Conservation (phyloP, 805 yeast species). For the Sugiyamaella smithiae region DNA sequence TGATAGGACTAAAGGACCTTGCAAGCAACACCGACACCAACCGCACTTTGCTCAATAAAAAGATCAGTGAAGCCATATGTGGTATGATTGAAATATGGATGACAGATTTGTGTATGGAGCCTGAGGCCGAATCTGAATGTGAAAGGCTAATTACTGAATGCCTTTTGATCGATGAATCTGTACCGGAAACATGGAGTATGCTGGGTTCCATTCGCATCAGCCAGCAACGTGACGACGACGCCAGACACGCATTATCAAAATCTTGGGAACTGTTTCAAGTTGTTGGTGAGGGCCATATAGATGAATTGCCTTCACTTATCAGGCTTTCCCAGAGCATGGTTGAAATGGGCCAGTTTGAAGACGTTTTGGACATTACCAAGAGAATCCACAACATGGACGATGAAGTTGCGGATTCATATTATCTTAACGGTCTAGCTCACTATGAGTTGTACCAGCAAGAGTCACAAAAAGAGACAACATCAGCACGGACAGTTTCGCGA, state of each 20-base stretch:
- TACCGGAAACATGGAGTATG: constrained; percentile 79
- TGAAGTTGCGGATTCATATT: constrained; percentile 74
- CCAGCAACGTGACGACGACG: constrained; percentile 74
- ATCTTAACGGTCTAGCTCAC: constrained; percentile 77
- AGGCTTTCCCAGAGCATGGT: constrained; percentile 71
- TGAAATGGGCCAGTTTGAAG: constrained; percentile 71
- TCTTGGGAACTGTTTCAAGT: constrained; percentile 66
- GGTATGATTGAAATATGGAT: constrained; percentile 88
- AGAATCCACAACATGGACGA: constrained; percentile 78
- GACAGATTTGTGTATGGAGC: constrained; percentile 96
- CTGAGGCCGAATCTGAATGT: constrained; percentile 79
- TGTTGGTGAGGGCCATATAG: constrained; percentile 31
- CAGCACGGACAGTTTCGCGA: constrained; percentile 37
- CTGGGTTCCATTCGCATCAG: constrained; percentile 86
- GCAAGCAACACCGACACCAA: constrained; percentile 31
- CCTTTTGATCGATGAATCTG: constrained; percentile 47
- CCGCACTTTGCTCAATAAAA: constrained; percentile 36
- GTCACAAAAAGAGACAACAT: constrained; percentile 20
- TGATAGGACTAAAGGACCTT: constrained; percentile 47
- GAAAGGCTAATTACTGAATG: constrained; percentile 66
- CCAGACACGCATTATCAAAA: constrained; percentile 58
- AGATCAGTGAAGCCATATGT: constrained; percentile 72
- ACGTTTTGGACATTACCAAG: constrained; percentile 61
- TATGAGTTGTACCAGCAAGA: constrained; percentile 23
- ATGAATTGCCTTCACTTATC: constrained; percentile 66